A percentile compares a stretch with the other conserved stretches of the same genome.
Evolutionary conservation across 2,329 filamentous ascomycete species (phyloP).

Genomic region (Didymella segeticola): DNA sequence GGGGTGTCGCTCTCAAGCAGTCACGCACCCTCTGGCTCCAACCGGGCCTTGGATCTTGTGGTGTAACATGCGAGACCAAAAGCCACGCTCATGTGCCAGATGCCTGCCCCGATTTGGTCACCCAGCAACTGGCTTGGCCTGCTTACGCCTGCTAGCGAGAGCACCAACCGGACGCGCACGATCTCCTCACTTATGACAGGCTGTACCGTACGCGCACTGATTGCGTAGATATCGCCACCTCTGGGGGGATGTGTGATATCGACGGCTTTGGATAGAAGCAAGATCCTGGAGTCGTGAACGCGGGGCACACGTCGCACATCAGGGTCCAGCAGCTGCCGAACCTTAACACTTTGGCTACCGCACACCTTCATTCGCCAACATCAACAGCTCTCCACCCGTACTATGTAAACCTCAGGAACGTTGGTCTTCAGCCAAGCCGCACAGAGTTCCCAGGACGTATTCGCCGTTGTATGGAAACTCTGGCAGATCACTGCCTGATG

Average conservation of each 20-base stretch:
- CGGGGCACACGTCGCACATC: slow-evolving; percentile 18
- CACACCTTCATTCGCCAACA: background rate
- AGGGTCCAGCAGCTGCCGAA: slow-evolving; percentile 2
- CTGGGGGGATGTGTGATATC: slow-evolving; percentile 8
- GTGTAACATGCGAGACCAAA: slow-evolving; percentile 12
- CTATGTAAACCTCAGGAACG: background rate
- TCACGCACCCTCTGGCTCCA: slow-evolving; percentile 21
- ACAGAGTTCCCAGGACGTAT: background rate
- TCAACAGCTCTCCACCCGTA: no score
- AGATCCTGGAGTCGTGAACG: slow-evolving; percentile 4
- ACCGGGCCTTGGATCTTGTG: slow-evolving; percentile 13
- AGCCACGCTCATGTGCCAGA: slow-evolving; percentile 2
- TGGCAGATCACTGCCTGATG: slow-evolving; percentile 1
- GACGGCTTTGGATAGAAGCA: slow-evolving; percentile 7
- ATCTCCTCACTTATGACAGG: background rate
- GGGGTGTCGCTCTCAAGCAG: slow-evolving; percentile 22
- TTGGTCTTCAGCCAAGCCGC: background rate
- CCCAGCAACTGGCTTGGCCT: slow-evolving; percentile 14
- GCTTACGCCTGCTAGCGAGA: background rate
- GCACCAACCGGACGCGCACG: slow-evolving; percentile 1
- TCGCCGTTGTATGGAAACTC: background rate
- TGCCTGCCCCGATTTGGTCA: background rate
- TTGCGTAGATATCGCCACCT: background rate
- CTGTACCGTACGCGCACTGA: slow-evolving; percentile 13
- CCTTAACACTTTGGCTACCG: background rate